These are phyloP conservation scores for Solanum medicagineum DNA, from an alignment of 257 asterid genomes.

Conservation along the genomic window DNA sequence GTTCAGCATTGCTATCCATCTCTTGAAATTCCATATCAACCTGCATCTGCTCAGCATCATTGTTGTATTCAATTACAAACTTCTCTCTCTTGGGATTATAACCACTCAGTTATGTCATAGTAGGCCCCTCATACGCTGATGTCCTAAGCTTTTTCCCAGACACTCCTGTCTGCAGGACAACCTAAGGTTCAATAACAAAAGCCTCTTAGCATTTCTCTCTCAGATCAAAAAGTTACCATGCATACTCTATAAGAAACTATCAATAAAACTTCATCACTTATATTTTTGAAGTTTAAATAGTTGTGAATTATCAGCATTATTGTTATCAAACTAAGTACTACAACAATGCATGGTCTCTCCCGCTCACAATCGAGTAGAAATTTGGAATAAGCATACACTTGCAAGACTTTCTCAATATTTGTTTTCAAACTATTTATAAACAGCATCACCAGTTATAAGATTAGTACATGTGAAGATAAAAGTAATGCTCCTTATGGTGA, in stretches of 20 bases:
- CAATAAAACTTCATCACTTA: neutral
- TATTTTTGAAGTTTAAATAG: neutral
- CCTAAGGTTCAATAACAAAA: constrained; percentile 16
- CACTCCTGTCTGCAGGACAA: constrained; percentile 60
- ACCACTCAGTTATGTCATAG: constrained; percentile 72
- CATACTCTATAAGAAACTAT: neutral
- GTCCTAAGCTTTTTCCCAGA: constrained; percentile 78
- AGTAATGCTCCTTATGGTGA: constrained; percentile 34
- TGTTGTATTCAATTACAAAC: constrained; percentile 88
- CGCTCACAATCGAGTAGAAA: neutral
- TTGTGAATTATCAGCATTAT: neutral
- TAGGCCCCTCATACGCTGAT: constrained; percentile 53
- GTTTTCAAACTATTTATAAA: too few species aligned
- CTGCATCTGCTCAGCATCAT: constrained; percentile 94
- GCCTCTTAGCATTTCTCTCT: constrained; percentile 1
- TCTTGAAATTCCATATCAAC: constrained; percentile 99
- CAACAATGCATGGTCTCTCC: neutral
- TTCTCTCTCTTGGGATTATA: constrained; percentile 87
- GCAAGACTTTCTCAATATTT: neutral
- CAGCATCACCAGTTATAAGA: neutral
- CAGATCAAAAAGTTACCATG: neutral
- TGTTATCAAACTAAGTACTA: neutral
- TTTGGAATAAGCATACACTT: neutral
- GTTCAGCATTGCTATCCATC: constrained; percentile 75
- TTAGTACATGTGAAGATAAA: constrained; percentile 17